phyloP scores from a whole-genome alignment of 768 basidiomycete species.

The Lanmaoa pseudosensibilis region DNA sequence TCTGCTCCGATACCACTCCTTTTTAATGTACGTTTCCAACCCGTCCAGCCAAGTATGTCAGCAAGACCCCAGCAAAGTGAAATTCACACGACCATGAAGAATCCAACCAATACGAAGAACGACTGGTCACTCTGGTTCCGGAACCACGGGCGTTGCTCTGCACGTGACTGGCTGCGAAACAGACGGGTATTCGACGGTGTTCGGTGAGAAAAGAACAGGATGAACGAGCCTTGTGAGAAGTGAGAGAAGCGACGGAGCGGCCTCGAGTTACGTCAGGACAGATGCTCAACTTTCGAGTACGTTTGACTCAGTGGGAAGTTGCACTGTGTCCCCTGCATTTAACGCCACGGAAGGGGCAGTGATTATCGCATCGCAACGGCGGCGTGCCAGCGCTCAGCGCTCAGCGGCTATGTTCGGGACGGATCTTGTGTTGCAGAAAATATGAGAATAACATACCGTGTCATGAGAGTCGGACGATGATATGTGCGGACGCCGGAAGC shows the following conservation, averaged over 20 bases:
- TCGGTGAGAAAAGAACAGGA: background rate
- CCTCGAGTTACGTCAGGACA: conserved; percentile 10
- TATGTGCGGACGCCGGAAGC: background rate
- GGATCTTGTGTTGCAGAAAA: conserved; percentile 4
- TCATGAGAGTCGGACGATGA: too few relatives aligned
- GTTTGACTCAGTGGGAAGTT: too few relatives aligned
- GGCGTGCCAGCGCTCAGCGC: too few relatives aligned
- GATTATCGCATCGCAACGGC: too few relatives aligned
- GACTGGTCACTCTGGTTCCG: background rate
- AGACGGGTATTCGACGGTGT: background rate
- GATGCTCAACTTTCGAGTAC: background rate
- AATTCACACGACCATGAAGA: background rate
- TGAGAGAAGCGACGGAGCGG: background rate
- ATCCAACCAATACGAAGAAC: background rate
- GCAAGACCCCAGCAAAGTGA: background rate
- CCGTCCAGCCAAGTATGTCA: background rate
- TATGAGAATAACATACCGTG: background rate
- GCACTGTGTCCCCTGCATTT: background rate
- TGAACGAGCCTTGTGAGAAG: background rate
- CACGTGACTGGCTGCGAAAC: background rate
- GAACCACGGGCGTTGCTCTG: background rate
- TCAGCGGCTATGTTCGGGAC: background rate
- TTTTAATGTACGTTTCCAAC: background rate
- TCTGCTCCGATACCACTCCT: background rate
- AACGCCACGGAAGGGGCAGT: background rate